phyloP scores from a whole-genome alignment of 1,284 basidiomycete genomes.

The Tremellales sp. region DNA sequence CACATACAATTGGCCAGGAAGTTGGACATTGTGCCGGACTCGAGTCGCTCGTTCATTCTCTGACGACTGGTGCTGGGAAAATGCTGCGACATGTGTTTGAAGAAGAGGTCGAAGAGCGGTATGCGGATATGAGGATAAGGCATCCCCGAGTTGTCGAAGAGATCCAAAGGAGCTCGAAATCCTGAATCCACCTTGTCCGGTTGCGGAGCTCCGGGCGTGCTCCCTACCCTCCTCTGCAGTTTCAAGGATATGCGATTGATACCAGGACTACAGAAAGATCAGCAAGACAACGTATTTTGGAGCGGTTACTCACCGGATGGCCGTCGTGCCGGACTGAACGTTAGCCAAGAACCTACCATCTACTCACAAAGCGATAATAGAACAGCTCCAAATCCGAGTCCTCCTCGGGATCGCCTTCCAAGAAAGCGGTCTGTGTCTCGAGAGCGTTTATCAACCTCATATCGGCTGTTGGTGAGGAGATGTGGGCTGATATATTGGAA shows the following conservation, averaged over 20 bases:
- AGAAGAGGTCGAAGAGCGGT: slow-evolving; percentile 48
- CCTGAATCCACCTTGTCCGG: slow-evolving; percentile 19
- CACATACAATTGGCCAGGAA: slow-evolving; percentile 48
- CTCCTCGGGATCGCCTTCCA: slow-evolving; percentile 47
- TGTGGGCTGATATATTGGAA: neutral
- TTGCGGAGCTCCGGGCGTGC: slow-evolving; percentile 29
- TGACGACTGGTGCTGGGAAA: slow-evolving; percentile 47
- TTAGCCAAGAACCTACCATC: neutral
- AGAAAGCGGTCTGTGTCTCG: slow-evolving; percentile 47
- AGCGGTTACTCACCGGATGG: neutral
- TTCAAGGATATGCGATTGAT: slow-evolving; percentile 51
- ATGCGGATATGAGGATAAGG: slow-evolving; percentile 44
- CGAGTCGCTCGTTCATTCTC: slow-evolving; percentile 47
- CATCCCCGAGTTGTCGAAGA: slow-evolving; percentile 46
- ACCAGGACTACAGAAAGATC: slow-evolving; percentile 46
- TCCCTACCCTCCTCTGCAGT: slow-evolving; percentile 37
- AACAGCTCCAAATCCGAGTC: slow-evolving; percentile 47
- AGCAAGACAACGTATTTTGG: slow-evolving; percentile 38
- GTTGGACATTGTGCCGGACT: slow-evolving; percentile 49
- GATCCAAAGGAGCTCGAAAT: slow-evolving; percentile 22
- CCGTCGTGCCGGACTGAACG: slow-evolving; percentile 3
- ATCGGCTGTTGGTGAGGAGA: slow-evolving; percentile 12
- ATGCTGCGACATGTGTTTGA: slow-evolving; percentile 45
- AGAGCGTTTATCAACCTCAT: slow-evolving; percentile 43
- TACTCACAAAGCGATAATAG: slow-evolving; percentile 50